These are phyloP conservation scores for Tricholoma furcatifolium DNA, from an alignment of 768 basidiomycete species.

Conservation along the genomic window DNA sequence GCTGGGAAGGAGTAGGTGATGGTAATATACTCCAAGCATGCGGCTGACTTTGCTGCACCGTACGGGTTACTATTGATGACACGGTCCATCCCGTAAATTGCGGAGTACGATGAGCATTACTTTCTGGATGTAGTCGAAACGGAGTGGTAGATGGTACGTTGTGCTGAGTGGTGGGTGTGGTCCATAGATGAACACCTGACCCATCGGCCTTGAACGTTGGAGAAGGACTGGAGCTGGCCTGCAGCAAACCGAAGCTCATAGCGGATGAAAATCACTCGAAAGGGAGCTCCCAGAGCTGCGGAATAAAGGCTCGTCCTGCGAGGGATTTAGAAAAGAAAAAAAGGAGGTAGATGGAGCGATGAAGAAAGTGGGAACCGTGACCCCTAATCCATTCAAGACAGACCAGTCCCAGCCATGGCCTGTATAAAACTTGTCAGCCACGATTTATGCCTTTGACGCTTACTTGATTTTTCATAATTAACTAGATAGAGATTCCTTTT, in stretches of 20 bases:
- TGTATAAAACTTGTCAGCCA: conserved; percentile 7
- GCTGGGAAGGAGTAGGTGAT: conserved; percentile 4
- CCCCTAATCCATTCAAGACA: background rate
- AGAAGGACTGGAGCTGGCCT: background rate
- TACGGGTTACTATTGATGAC: too few species aligned
- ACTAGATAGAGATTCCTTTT: too few species aligned
- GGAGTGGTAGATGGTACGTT: background rate
- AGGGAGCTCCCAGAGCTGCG: conserved; percentile 15
- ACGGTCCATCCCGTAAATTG: too few species aligned
- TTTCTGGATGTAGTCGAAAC: background rate
- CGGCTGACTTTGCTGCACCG: conserved; percentile 4
- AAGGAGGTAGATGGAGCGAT: background rate
- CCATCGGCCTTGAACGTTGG: background rate
- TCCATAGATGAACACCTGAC: conserved; percentile 2
- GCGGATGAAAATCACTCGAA: background rate
- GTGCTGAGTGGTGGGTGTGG: background rate
- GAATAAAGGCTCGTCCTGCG: conserved; percentile 20
- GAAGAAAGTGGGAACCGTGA: background rate
- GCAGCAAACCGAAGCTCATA: conserved; percentile 4
- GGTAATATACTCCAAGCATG: background rate
- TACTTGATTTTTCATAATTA: too few species aligned
- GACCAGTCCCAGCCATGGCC: background rate
- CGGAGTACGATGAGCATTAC: background rate
- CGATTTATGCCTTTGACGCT: background rate
- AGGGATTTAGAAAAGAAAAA: conserved; percentile 9